Evolutionary conservation across 768 basidiomycete genomes (phyloP).

Genomic region (Agaricus bisporus): DNA sequence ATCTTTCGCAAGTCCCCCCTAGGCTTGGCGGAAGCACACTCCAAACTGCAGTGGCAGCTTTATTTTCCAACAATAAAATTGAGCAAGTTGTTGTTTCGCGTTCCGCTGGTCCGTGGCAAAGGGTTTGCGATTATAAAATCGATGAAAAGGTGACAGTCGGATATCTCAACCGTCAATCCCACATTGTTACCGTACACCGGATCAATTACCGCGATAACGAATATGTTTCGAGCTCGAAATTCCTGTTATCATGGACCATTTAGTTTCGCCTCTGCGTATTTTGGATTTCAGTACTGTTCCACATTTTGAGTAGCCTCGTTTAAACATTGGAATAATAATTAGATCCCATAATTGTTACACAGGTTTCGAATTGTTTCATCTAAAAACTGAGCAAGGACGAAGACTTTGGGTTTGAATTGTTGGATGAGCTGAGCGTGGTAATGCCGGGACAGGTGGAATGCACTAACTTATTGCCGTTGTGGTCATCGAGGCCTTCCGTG

Average conservation of each 20-base stretch:
- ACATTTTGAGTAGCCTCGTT: too few relatives aligned
- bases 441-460: too few relatives aligned
- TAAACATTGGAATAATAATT: too few relatives aligned
- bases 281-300: conserved; percentile 10
- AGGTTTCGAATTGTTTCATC: too few relatives aligned
- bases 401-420: too few relatives aligned
- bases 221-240: not conserved
- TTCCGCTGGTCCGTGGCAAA: not conserved
- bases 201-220: not conserved
- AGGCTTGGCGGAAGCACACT: not conserved
- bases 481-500: too few relatives aligned
- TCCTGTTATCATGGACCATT: not conserved
- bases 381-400: too few relatives aligned
- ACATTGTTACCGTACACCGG: not conserved
- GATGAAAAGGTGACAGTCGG: not conserved
- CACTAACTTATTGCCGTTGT: too few relatives aligned
- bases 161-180: not conserved
- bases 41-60: not conserved
- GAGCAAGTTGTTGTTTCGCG: not conserved
- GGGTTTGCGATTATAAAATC: not conserved
- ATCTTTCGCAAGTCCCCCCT: not conserved
- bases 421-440: too few relatives aligned
- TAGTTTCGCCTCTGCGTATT: conserved; percentile 10
- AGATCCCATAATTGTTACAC: too few relatives aligned
- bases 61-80: not conserved